These are phyloP conservation scores for Straminergon stramineum DNA, from an alignment of 225 moss, liverwort and hornwort genomes.

Conservation along the genomic window DNA sequence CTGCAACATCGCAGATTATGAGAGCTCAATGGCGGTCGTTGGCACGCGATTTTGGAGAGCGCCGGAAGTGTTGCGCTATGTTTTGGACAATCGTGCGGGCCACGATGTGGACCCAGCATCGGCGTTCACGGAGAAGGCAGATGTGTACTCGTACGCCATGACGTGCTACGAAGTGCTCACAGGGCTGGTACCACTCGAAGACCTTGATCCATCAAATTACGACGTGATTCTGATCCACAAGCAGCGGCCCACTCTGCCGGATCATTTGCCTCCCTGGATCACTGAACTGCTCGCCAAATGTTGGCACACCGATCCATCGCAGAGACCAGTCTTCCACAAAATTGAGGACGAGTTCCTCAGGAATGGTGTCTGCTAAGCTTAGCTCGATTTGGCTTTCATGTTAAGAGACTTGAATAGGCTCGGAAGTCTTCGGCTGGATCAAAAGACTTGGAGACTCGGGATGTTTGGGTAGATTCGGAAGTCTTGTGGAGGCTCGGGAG, in stretches of 20 bases:
- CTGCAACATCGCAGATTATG: background rate
- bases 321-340: background rate
- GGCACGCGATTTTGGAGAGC: background rate
- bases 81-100: background rate
- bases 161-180: slow-evolving; percentile 3
- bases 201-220: background rate
- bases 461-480: too few species aligned
- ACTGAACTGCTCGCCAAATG: background rate
- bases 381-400: too few species aligned
- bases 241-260: background rate
- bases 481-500: background rate
- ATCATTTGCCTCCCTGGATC: background rate
- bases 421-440: background rate
- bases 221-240: background rate
- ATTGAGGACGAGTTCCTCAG: background rate
- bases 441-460: background rate
- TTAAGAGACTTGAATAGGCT: background rate
- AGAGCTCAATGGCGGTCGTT: background rate
- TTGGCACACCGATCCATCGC: background rate
- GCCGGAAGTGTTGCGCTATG: background rate
- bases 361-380: background rate
- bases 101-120: background rate
- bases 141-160: slow-evolving; percentile 10
- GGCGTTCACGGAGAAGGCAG: background rate
- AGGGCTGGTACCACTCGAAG: background rate